Evolutionary conservation across 192 early-diverging fungal genomes (phyloP).

Genomic region (Polychytrium aggregatum): DNA sequence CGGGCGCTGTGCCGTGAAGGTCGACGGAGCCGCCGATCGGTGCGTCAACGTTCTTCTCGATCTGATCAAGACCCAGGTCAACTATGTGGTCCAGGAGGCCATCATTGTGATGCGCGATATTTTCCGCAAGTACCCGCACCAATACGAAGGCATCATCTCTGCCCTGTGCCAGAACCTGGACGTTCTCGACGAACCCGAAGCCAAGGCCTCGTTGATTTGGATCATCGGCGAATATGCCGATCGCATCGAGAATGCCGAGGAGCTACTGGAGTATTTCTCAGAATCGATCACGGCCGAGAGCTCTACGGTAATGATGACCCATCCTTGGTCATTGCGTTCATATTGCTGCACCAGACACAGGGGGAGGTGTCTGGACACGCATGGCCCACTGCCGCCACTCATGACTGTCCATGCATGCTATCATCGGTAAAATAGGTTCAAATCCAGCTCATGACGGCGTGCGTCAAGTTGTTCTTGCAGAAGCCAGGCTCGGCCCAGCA

Average conservation of each 20-base stretch:
- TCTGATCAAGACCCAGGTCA: conserved; percentile 76
- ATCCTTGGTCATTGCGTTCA: too few relatives aligned
- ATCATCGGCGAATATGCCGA: conserved; percentile 95
- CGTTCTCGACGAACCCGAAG: conserved; percentile 78
- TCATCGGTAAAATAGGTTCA: too few relatives aligned
- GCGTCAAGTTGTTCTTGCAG: conserved; percentile 92
- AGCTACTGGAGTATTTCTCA: conserved; percentile 64
- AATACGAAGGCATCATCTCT: conserved; percentile 75
- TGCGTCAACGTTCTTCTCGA: conserved; percentile 82
- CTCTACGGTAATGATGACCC: conserved; percentile 31
- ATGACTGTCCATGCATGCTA: too few relatives aligned
- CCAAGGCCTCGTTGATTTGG: conserved; percentile 87
- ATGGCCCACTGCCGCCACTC: too few relatives aligned
- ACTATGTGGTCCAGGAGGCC: conserved; percentile 84
- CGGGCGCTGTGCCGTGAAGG: conserved; percentile 84
- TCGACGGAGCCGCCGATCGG: conserved; percentile 73
- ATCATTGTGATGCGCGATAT: conserved; percentile 84
- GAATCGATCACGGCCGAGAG: conserved; percentile 85
- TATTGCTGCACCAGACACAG: too few relatives aligned
- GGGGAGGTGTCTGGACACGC: too few relatives aligned
- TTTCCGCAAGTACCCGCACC: conserved; percentile 85
- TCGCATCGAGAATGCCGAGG: conserved; percentile 68
- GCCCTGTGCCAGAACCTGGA: conserved; percentile 87
- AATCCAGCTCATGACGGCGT: conserved; percentile 78
- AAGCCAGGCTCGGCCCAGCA: conserved; percentile 74